Evolutionary conservation across 2,329 filamentous ascomycete species (phyloP), one percentile per base, ranked within the genome.

Genomic region (Pseudomassariella vexata): DNA sequence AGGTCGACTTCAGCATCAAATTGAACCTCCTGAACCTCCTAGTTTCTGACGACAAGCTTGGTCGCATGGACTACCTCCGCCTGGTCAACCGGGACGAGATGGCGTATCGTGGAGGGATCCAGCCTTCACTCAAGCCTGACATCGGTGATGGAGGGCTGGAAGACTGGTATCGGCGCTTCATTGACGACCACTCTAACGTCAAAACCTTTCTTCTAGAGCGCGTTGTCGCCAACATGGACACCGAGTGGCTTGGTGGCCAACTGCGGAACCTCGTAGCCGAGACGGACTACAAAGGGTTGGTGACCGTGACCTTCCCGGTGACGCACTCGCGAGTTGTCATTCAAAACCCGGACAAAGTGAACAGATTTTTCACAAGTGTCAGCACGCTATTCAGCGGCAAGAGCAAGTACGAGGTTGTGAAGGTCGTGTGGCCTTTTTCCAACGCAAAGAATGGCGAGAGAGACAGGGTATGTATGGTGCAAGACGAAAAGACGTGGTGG

Each of bases 401-500:
- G 48, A 66, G 63, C 47, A 67, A 62, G 39, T 76, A 75, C 41
- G 71, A 75, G 48, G 67, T 73, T 3, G 60, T 72, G 29, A 70
- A 73, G 47, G 60, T 64, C 1, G 63, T 76, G 2, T 77, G 73
- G 72, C 73, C 71, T 4, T 76, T 73, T 52, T 72, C 72, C 2
- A 68, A 67, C 40, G 55, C 59, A 4, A 57, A 49, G 45, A 65
- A 53, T 41, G 68, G 57, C 23, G 67, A 68, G 39, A 48, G 40
- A n/a, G 63, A 49, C 9, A 60, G 66, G 29, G 52, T 50, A 32
- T 73, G 63, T 41, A 57, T 60, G 3, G 68, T 76, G n/a, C 68
- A 73, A 49, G 70, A 61, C 36, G 71, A 77, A 50, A 69, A 73
- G 46, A 60, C 58, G 3, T 76, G 72, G 71, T 76, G 70, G 65